Evolutionary conservation across 805 yeast genomes (phyloP), one percentile per base, ranked within the genome.

Genomic region (Cyberlindnera suaveolens): DNA sequence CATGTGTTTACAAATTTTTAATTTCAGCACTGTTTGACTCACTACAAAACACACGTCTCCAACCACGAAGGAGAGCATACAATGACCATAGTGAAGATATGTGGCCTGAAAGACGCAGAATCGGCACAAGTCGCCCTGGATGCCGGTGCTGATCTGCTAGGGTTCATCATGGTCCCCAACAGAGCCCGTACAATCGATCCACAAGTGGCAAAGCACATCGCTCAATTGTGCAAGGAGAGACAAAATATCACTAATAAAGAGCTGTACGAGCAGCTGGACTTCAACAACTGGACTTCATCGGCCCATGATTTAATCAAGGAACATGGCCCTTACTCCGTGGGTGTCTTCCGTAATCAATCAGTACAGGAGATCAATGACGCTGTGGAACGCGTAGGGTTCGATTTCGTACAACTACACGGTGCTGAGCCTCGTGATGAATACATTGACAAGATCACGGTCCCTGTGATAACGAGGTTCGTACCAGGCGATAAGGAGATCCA

Each of bases 351-450:
- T 46, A 87, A 93, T 60, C 97, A 90, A 61, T 55, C 82, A 0
- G 54, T 83, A 3, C 80, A 75, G 2, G 84, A 82, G 13, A 83
- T 91, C 1, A 58, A 69, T 34, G 44, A 51, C 9, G 53, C 72
- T 2, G 61, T 61, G 30, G 43, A 49, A 1, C 72, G 70, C 7
- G 61, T 81, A 14, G 65, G 66, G 1, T 58, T 89, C 4, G 98
- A 93, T 61, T 66, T 87, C 20, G 84, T 93, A 1, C 99, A 93
- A 60, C 64, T 93, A 11, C 99, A 93, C 61, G 99, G 98, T 9
- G 71, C 77, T 23, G 83, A 82, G 49, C 75, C 78, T 14, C 67
- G 71, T 46, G 61, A 71, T 15, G 73, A 68, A 33, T 77, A 52
- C 45, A 58, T 63, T 33, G 62, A 52, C 0, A 36, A 42, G 17